Base-by-base conservation (phyloP, 1,284 basidiomycete genomes). In the Ustilago cynodontis region DNA sequence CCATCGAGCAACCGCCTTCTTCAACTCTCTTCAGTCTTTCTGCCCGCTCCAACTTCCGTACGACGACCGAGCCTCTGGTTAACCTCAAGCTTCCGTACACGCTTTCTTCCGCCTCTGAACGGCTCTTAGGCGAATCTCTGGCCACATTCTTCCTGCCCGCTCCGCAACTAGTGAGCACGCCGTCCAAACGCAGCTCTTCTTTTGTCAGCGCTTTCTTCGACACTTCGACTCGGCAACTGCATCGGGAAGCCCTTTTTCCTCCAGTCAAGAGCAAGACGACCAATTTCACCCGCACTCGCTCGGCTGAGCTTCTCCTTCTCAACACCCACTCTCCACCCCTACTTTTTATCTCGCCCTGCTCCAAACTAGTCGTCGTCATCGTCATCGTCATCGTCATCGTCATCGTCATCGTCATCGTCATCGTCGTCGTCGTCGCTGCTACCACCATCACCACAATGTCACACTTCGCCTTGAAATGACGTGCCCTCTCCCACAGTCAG, bases 361-460 rank as follows among this genome's bases (percentile, higher is more conserved):
- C 52, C 24, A 33, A 33, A 33, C n/a, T n/a, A n/a, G n/a, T n/a
- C n/a, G n/a, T 33, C 31, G 5, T 11, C 31, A 11, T 33, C 31
- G 31, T 33, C 31, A 11, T 33, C 31, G 31, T 33, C 31, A 11
- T 33, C 31, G 31, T 33, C n/a, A 24, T 43, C 33, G 24, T 33
- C 31, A 6, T 11, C 31, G 31, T 33, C 31, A n/a, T 33, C 31
- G 5, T 11, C 31, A 11, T 33, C 31, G 31, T 33, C 31, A 11
- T 33, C 31, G 31, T 33, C 31, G 31, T 33, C 31, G 31, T 33
- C n/a, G 28, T 43, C 33, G 24, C 22, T 33, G 16, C 22, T 3
- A 45, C 6, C 33, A 3, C 50, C 26, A 18, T 20, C 28, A 37
- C 22, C 61, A 41, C 4, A 51, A 72, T 66, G 65, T 50, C 60